phyloP scores from a whole-genome alignment of 2,329 filamentous ascomycete genomes.

The Didymella glomerata region DNA sequence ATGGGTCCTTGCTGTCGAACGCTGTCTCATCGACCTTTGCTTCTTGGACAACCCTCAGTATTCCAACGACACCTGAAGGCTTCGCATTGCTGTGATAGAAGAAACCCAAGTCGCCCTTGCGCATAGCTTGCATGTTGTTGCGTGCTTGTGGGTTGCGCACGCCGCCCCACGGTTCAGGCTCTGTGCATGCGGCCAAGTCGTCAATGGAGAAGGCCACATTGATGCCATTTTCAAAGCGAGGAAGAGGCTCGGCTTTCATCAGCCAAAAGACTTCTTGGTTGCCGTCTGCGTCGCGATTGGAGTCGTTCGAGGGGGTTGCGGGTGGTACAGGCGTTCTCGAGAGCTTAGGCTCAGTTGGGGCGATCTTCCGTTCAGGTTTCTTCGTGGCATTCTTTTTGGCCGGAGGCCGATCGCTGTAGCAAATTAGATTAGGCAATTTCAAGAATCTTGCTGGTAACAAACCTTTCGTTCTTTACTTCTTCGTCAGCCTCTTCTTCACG shows the following conservation, averaged over 20 bases:
- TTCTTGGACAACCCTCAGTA: slow-evolving; percentile 88
- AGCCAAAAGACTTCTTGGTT: slow-evolving; percentile 56
- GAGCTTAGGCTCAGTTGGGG: slow-evolving; percentile 12
- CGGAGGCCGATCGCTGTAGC: slow-evolving; percentile 24
- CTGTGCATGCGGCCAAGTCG: slow-evolving; percentile 74
- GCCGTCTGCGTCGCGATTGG: slow-evolving; percentile 41
- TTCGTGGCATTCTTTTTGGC: slow-evolving; percentile 35
- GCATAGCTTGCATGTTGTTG: slow-evolving; percentile 93
- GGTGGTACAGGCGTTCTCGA: slow-evolving; percentile 24
- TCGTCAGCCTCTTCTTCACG: slow-evolving; percentile 30
- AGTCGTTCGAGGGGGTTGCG: slow-evolving; percentile 26
- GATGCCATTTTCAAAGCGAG: slow-evolving; percentile 82
- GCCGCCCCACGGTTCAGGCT: slow-evolving; percentile 89
- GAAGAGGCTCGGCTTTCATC: slow-evolving; percentile 74
- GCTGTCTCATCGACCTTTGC: slow-evolving; percentile 81
- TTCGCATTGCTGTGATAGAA: slow-evolving; percentile 98
- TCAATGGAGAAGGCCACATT: slow-evolving; percentile 96
- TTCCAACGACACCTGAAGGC: slow-evolving; percentile 83
- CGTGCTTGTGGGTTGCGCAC: slow-evolving; percentile 68
- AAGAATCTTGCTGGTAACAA: neutral
- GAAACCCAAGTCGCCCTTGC: slow-evolving; percentile 88
- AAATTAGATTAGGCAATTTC: neutral
- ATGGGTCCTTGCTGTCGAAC: slow-evolving; percentile 75
- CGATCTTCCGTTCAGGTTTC: slow-evolving; percentile 5
- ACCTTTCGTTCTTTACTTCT: slow-evolving; percentile 13